phyloP scores from a whole-genome alignment of 441 rosid genomes.

The Metrosideros polymorpha region DNA sequence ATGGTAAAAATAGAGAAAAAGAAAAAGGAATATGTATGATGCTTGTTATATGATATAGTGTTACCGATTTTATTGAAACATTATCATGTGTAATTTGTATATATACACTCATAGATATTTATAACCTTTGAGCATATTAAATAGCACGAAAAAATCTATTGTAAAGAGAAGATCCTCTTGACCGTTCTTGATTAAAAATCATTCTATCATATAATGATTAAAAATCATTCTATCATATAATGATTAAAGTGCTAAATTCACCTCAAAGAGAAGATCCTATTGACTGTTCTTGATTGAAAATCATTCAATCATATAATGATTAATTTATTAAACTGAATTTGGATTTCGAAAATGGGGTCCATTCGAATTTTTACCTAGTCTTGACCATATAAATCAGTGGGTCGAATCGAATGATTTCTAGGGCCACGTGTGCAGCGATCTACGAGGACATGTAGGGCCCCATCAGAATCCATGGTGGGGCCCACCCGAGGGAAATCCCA shows the following conservation, averaged over 20 bases:
- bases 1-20: neutral
- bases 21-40: neutral
- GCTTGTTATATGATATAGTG: neutral
- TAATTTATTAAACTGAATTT: neutral
- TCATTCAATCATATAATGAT: too few relatives aligned
- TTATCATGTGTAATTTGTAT: neutral
- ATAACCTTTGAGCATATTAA: neutral
- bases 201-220: too few relatives aligned
- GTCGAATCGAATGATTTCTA: neutral
- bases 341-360: neutral
- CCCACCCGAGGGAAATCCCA: neutral
- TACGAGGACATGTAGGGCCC: neutral
- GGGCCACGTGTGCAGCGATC: neutral
- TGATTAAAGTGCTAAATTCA: neutral
- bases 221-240: too few relatives aligned
- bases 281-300: neutral
- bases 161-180: neutral
- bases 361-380: neutral
- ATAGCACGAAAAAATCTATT: neutral
- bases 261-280: neutral
- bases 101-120: neutral
- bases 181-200: neutral
- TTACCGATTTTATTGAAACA: neutral
- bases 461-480: neutral
- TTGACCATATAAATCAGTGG: accelerated